Evolutionary conservation across 139 green algal species (phyloP), one percentile per base, ranked within the genome.

Genomic region (Penium margaritaceum): DNA sequence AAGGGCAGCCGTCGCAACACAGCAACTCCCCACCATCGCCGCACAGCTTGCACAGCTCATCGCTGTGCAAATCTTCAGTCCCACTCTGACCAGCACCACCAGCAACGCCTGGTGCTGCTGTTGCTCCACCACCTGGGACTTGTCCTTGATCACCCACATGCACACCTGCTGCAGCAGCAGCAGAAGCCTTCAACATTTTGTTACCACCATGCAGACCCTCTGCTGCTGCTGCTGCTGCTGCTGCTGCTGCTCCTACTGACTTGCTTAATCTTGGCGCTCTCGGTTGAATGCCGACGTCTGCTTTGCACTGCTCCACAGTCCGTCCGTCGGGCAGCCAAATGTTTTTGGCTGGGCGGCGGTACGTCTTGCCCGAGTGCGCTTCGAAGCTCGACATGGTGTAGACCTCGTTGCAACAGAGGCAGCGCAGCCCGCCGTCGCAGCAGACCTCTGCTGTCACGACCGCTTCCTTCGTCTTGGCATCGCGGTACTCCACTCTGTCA

Each of bases 1-100:
- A 37, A 7, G 81, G 81, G 63, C 82, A 86, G 0, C 74, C 67
- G n/a, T 87, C 81, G 63, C 81, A 87, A 51, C 82, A 86, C 7
- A 87, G 65, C 30, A 87, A 67, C 80, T 86, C 81, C 17, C 82
- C 81, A 3, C 75, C 75, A n/a, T 86, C 81, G 17, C 76, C 73
- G 63, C 82, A 87, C 12, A 85, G 15, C 14, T 82, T 58, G 67
- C 81, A 87, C 55, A 87, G 63, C 61, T 85, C 79, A 30, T 85
- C 79, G 33, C 55, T 83, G 36, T 77, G 47, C 37, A 19, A 6
- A n/a, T 2, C 37, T 38, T 5, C 51, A 19, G 19, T 24, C 51
- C 15, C 51, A 68, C 21, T 24, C 1, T 24, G 24, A 34, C n/a
- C 21, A 0, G 24, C 51, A 27, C 51, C 51, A 1, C 51, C n/a